Conservation (phyloP, 179 eudicot species). For the Amaranthus tricolor region DNA sequence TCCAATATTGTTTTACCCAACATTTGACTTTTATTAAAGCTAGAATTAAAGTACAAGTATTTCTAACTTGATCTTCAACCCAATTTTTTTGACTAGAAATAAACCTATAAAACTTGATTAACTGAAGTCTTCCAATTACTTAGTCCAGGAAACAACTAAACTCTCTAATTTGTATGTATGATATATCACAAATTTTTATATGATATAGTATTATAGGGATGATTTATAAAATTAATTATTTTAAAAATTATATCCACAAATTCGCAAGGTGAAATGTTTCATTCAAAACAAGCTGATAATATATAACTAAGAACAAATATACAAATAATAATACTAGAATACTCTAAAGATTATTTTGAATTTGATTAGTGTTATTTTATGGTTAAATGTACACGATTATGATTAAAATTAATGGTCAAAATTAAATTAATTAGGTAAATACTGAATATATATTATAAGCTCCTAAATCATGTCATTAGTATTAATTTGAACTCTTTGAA, state of each 20-base stretch:
- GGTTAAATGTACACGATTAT: not conserved
- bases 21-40: not conserved
- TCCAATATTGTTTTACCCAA: not conserved
- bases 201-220: too few species aligned
- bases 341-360: too few species aligned
- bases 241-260: too few species aligned
- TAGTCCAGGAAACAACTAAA: too few species aligned
- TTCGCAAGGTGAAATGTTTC: too few species aligned
- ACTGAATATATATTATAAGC: not conserved
- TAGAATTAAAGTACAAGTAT: not conserved
- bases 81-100: constrained; percentile 1
- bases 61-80: not conserved
- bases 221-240: too few species aligned
- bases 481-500: not conserved
- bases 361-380: not conserved
- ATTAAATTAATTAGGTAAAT: not conserved
- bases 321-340: too few species aligned
- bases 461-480: not conserved
- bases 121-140: not conserved
- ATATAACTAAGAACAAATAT: too few species aligned
- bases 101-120: not conserved
- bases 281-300: too few species aligned
- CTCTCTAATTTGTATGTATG: too few species aligned
- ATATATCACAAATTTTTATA: too few species aligned
- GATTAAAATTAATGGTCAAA: not conserved